Conservation (phyloP, 2,329 filamentous ascomycete species). For the Cyclaneusma minus region DNA sequence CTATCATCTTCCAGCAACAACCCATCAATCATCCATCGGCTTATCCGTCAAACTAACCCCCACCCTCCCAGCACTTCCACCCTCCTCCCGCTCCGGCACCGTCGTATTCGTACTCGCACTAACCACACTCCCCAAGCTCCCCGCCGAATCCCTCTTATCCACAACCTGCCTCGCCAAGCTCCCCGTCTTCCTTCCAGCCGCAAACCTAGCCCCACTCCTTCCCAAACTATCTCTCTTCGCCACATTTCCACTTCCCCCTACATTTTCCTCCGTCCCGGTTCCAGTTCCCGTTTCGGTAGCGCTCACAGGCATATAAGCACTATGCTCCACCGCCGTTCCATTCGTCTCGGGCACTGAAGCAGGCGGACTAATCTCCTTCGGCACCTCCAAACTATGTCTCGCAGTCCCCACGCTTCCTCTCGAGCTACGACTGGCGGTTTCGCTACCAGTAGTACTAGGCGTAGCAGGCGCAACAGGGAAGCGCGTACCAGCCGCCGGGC, state of each 20-base stretch:
- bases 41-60: slow-evolving; percentile 58
- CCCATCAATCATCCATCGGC: slow-evolving; percentile 58
- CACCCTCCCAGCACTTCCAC: slow-evolving; percentile 22
- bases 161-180: slow-evolving; percentile 19
- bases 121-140: slow-evolving; percentile 16
- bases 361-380: slow-evolving; percentile 20
- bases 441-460: slow-evolving; percentile 24
- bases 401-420: slow-evolving; percentile 16
- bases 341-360: slow-evolving; percentile 2
- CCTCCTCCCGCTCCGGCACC: slow-evolving; percentile 21
- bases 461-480: slow-evolving; percentile 63
- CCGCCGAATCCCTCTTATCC: slow-evolving; percentile 9
- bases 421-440: slow-evolving; percentile 18
- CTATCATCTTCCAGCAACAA: too few relatives aligned
- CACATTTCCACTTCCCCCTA: slow-evolving; percentile 20
- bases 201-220: slow-evolving; percentile 36
- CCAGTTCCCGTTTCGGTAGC: slow-evolving; percentile 3
- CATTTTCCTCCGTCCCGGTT: slow-evolving; percentile 8
- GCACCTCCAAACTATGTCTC: slow-evolving; percentile 68
- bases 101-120: slow-evolving; percentile 9
- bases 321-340: slow-evolving; percentile 6
- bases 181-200: slow-evolving; percentile 18
- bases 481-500: slow-evolving; percentile 57
- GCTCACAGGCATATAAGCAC: neutral
- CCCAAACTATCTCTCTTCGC: slow-evolving; percentile 53